Evolutionary conservation across 148 eudicot species (phyloP).

Genomic region (Rhododendron molle): DNA sequence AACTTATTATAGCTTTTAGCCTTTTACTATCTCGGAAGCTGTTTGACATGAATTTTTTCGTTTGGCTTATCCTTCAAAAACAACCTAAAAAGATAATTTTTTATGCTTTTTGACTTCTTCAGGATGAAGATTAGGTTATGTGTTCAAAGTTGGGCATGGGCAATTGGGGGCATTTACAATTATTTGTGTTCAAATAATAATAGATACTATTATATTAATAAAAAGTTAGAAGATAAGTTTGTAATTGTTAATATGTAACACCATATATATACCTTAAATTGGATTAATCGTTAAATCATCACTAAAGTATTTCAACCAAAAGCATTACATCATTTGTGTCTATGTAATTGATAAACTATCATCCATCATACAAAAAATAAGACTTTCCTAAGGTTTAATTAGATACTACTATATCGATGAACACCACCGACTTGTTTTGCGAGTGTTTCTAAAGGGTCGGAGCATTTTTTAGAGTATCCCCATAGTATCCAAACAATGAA

Average conservation of each 20-base stretch:
- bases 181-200: neutral
- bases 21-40: neutral
- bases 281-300: neutral
- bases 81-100: neutral
- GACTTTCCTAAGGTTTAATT: neutral
- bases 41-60: neutral
- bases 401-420: neutral
- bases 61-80: neutral
- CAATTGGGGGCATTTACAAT: neutral
- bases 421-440: neutral
- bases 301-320: no score
- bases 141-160: neutral
- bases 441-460: neutral
- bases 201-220: no score
- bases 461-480: neutral
- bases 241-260: no score
- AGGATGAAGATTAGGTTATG: neutral
- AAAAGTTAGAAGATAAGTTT: neutral
- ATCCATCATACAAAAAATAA: neutral
- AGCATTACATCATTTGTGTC: neutral
- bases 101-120: neutral
- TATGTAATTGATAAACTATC: neutral
- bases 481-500: neutral
- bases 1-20: neutral
- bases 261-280: neutral